Conservation (phyloP, 768 basidiomycete genomes). For the Mrakia frigida region DNA sequence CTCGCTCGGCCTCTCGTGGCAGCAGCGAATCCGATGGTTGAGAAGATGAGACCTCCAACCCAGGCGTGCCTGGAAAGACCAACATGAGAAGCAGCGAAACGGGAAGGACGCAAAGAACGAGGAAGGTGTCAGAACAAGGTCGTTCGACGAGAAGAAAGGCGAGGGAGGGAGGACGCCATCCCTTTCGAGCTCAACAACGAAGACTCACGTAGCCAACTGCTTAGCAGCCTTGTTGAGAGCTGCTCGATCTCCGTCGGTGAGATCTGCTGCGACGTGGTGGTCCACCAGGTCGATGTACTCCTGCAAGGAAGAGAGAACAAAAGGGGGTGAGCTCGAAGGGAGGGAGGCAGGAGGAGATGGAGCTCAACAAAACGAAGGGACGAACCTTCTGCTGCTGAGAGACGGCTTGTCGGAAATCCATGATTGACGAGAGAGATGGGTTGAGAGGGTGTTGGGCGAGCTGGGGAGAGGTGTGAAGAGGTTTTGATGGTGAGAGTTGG, state of each 20-base stretch:
- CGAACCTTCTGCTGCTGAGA: neutral
- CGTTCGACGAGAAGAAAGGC: neutral
- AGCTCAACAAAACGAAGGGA: neutral
- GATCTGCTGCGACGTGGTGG: neutral
- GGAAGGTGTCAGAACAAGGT: neutral
- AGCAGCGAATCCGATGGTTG: neutral
- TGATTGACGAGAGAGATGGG: neutral
- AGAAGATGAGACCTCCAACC: neutral
- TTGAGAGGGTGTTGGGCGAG: too few relatives aligned
- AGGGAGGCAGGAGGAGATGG: neutral
- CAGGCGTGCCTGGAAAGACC: neutral
- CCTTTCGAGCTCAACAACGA: neutral
- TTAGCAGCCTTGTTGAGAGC: constrained; percentile 10
- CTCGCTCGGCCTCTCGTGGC: neutral
- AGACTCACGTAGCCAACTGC: neutral
- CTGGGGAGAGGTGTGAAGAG: too few relatives aligned
- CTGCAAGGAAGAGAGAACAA: neutral
- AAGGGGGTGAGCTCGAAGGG: neutral
- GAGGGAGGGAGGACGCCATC: neutral
- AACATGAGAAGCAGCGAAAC: too few relatives aligned
- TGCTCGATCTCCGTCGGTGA: neutral
- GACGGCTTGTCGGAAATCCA: neutral
- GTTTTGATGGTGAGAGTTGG: too few relatives aligned
- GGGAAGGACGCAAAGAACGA: neutral
- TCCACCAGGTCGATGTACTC: neutral